These are phyloP conservation scores for Leucogyrophana mollusca DNA, from an alignment of 768 basidiomycete genomes.

Conservation along the genomic window DNA sequence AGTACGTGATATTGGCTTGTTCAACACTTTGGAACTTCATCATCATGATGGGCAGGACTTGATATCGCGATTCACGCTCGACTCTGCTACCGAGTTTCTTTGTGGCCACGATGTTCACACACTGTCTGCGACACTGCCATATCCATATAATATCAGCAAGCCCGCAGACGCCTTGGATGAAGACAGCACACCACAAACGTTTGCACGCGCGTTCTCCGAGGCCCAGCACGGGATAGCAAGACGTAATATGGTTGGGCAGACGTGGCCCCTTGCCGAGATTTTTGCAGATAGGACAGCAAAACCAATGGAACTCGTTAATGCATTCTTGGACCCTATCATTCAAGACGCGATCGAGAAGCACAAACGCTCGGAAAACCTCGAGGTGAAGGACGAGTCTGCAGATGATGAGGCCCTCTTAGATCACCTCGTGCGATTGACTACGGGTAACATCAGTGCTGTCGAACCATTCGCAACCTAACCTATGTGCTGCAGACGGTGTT, in stretches of 20 bases:
- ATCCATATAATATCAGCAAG: conserved; percentile 29
- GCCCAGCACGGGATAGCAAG: conserved; percentile 29
- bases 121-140: conserved; percentile 35
- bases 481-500: conserved; percentile 19
- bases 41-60: conserved; percentile 32
- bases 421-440: conserved; percentile 36
- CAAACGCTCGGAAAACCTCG: conserved; percentile 6
- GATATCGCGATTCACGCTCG: conserved; percentile 47
- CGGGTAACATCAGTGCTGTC: conserved; percentile 23
- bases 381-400: conserved; percentile 9
- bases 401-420: conserved; percentile 43
- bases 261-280: conserved; percentile 42
- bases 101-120: conserved; percentile 44
- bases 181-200: conserved; percentile 21
- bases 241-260: conserved; percentile 28
- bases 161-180: conserved; percentile 5
- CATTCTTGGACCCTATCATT: conserved; percentile 39
- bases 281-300: conserved; percentile 26
- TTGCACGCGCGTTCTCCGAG: conserved; percentile 31
- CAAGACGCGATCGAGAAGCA: conserved; percentile 31
- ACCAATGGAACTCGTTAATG: conserved; percentile 38
- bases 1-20: conserved; percentile 25
- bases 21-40: not conserved
- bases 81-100: conserved; percentile 54
- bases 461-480: not conserved